These are phyloP conservation scores for Chalciporus pseudorubinellus DNA, from an alignment of 768 basidiomycete genomes.

Conservation along the genomic window DNA sequence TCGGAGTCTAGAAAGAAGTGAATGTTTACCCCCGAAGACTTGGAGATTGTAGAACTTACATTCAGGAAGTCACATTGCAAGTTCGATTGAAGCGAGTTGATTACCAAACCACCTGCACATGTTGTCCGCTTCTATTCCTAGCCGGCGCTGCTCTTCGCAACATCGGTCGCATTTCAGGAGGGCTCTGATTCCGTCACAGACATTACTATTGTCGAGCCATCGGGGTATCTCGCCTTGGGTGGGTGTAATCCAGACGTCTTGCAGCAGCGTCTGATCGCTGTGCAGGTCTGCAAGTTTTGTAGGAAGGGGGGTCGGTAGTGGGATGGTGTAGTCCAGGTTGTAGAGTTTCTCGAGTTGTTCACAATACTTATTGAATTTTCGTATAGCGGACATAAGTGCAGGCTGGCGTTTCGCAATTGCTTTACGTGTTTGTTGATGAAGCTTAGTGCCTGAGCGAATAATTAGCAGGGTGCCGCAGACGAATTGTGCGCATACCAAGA, in stretches of 20 bases:
- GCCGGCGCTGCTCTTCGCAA: conserved; percentile 28
- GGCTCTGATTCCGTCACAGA: conserved; percentile 33
- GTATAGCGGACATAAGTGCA: too few species aligned
- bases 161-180: conserved; percentile 30
- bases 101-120: conserved; percentile 34
- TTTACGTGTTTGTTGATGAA: too few species aligned
- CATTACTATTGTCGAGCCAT: conserved; percentile 36
- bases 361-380: conserved; percentile 31
- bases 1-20: neutral
- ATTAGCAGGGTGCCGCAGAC: too few species aligned
- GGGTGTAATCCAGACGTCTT: conserved; percentile 25
- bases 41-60: conserved; percentile 6
- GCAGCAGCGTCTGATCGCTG: conserved; percentile 26
- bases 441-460: conserved; percentile 1
- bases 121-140: conserved; percentile 33
- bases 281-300: conserved; percentile 23
- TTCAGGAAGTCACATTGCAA: neutral
- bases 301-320: conserved; percentile 33
- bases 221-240: neutral
- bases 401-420: too few species aligned
- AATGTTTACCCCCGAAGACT: too few species aligned
- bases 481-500: conserved; percentile 34
- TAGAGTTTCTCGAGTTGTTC: conserved; percentile 18
- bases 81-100: neutral
- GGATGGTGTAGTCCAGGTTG: conserved; percentile 26